Evolutionary conservation across 192 early-diverging fungal genomes (phyloP).

Genomic region (Podila epicladia): DNA sequence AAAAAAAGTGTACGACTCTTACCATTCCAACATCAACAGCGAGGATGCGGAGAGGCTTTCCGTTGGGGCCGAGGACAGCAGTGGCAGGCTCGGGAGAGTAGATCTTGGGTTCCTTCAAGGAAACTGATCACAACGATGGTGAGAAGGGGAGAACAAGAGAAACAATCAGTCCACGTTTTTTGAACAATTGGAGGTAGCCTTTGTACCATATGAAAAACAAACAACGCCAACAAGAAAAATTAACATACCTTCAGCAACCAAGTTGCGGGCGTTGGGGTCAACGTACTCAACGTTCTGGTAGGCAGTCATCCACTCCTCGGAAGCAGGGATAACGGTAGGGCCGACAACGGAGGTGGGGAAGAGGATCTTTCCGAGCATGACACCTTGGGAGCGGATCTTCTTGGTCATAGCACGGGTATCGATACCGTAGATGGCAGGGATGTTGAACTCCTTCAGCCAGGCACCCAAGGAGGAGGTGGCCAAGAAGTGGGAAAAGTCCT

Average conservation of each 20-base stretch:
- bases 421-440: conserved; percentile 96
- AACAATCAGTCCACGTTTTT: neutral
- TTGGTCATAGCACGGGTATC: conserved; percentile 98
- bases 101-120: conserved; percentile 79
- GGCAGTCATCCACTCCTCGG: conserved; percentile 64
- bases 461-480: conserved; percentile 83
- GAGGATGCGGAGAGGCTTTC: conserved; percentile 84
- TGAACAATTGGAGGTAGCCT: neutral
- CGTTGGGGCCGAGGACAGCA: conserved; percentile 61
- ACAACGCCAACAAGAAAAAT: neutral
- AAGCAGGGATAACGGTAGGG: conserved; percentile 49
- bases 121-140: conserved; percentile 62
- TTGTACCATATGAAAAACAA: neutral
- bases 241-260: conserved; percentile 80
- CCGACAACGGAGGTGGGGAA: conserved; percentile 76
- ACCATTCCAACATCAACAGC: conserved; percentile 96
- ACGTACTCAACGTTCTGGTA: conserved; percentile 91
- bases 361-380: conserved; percentile 90
- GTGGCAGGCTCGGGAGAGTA: conserved; percentile 74
- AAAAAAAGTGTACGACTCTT: no score
- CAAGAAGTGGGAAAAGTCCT: conserved; percentile 94
- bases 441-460: conserved; percentile 93
- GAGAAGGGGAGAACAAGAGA: neutral
- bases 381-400: conserved; percentile 93
- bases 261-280: conserved; percentile 93